Conservation (phyloP, 2,329 filamentous ascomycete species). For the Teratosphaeria viscida region DNA sequence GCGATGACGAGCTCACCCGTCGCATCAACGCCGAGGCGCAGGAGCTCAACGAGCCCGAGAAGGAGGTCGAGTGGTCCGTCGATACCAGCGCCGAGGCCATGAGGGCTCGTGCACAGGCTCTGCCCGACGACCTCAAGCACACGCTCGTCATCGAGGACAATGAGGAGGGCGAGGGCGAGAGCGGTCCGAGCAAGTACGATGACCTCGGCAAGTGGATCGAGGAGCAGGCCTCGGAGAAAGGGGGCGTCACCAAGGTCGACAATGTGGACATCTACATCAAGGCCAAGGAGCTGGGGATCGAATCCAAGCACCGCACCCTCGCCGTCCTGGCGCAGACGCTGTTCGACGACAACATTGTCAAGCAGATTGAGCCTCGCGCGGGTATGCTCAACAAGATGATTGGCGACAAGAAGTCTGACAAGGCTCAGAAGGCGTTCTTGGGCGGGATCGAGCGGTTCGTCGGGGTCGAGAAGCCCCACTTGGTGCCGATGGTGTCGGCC, state of each 20-base stretch:
- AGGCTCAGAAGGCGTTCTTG: constrained; percentile 89
- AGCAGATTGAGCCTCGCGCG: constrained; percentile 76
- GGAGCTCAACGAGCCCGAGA: constrained; percentile 62
- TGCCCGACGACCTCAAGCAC: constrained; percentile 91
- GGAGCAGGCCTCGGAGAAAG: constrained; percentile 58
- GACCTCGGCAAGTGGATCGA: constrained; percentile 89
- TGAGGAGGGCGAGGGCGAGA: constrained; percentile 71
- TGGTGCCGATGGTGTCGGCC: constrained; percentile 68
- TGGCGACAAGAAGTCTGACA: constrained; percentile 68
- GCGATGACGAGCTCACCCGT: constrained; percentile 85
- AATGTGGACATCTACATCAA: constrained; percentile 92
- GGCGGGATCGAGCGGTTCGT: constrained; percentile 92
- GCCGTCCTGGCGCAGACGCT: constrained; percentile 86
- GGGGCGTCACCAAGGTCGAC: constrained; percentile 66
- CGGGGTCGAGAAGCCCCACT: constrained; percentile 68
- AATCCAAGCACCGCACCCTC: constrained; percentile 85
- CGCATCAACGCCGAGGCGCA: constrained; percentile 57
- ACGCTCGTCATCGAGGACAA: constrained; percentile 56
- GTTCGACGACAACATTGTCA: constrained; percentile 80
- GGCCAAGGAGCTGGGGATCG: constrained; percentile 91
- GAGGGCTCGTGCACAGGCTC: constrained; percentile 82
- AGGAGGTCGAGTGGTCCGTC: constrained; percentile 89
- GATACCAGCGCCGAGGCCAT: constrained; percentile 94
- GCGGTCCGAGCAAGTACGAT: constrained; percentile 75
- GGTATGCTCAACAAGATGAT: constrained; percentile 77